A percentile compares a stretch with the other conserved stretches of the same genome.
phyloP scores from a whole-genome alignment of 305 asterid genomes.

The Rubia peregrina region DNA sequence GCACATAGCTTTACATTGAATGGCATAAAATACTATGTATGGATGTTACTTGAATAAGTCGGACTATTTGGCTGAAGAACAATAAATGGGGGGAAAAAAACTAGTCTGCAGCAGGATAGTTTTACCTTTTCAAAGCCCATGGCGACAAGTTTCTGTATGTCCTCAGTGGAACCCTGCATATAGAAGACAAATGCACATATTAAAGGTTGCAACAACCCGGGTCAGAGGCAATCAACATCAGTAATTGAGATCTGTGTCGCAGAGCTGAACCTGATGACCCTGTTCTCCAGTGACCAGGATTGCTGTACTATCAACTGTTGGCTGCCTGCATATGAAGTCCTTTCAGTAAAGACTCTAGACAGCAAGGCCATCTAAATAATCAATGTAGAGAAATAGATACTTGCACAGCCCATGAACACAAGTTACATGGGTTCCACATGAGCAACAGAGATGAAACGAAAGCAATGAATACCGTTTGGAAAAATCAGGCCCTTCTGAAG shows the following conservation, averaged over 20 bases:
- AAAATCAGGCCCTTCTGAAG: background rate
- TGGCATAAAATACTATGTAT: background rate
- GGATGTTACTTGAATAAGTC: background rate
- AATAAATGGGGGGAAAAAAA: too few species aligned
- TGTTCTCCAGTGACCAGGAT: slow-evolving; percentile 29
- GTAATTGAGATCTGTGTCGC: slow-evolving; percentile 3
- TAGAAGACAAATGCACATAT: slow-evolving; percentile 13
- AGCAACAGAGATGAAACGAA: background rate
- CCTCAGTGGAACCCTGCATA: slow-evolving; percentile 58
- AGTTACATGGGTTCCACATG: too few species aligned
- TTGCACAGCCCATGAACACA: background rate
- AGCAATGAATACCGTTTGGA: background rate
- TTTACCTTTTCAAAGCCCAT: slow-evolving; percentile 95
- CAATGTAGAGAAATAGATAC: background rate
- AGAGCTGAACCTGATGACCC: slow-evolving; percentile 45
- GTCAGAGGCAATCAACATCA: background rate
- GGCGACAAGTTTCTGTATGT: slow-evolving; percentile 71
- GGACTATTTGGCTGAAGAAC: background rate
- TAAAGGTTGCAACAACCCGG: background rate
- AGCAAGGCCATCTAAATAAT: background rate
- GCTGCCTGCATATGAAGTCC: slow-evolving; percentile 36
- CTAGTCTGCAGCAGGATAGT: background rate
- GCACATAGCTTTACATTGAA: background rate
- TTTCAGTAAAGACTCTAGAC: slow-evolving; percentile 6
- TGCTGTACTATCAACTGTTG: slow-evolving; percentile 33